Percentiles rank a stretch among this genome's conserved stretches.
Conservation (phyloP, 306 rosid species). For the Quercus suber region DNA sequence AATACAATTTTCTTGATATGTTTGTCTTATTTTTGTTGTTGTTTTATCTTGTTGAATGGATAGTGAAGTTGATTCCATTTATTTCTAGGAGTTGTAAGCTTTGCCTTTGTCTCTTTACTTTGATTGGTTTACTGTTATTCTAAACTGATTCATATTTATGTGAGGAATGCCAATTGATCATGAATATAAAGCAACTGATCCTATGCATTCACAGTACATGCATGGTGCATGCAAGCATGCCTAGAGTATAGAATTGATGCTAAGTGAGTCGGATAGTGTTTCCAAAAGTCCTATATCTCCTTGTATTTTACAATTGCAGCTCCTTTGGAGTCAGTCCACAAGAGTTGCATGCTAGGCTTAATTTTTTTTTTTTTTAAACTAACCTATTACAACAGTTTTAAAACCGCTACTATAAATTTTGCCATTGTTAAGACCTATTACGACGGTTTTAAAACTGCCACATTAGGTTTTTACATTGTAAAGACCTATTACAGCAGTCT, state of each 20-base stretch:
- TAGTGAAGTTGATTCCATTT: not conserved
- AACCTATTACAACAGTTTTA: no score
- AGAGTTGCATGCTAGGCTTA: no score
- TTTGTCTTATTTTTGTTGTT: constrained; percentile 45
- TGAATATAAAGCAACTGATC: not conserved
- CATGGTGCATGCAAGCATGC: constrained; percentile 15
- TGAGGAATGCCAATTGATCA: not conserved
- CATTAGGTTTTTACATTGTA: not conserved
- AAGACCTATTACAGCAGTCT: no score
- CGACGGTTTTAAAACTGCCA: no score
- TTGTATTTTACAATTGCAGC: not conserved
- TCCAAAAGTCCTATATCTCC: not conserved
- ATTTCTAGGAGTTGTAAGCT: no score
- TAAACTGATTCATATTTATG: not conserved
- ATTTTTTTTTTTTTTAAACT: no score
- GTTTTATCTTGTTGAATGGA: constrained; percentile 21
- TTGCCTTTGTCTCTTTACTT: not conserved
- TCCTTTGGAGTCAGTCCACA: not conserved
- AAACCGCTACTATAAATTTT: no score
- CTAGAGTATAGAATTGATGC: not conserved
- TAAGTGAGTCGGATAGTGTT: no score
- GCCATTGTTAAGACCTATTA: no score
- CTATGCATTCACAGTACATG: constrained; percentile 7
- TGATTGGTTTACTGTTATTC: constrained; percentile 8
- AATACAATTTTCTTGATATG: constrained; percentile 46